These are phyloP conservation scores for Lizonia empirigonia DNA, from an alignment of 2,329 filamentous ascomycete species.

Conservation along the genomic window DNA sequence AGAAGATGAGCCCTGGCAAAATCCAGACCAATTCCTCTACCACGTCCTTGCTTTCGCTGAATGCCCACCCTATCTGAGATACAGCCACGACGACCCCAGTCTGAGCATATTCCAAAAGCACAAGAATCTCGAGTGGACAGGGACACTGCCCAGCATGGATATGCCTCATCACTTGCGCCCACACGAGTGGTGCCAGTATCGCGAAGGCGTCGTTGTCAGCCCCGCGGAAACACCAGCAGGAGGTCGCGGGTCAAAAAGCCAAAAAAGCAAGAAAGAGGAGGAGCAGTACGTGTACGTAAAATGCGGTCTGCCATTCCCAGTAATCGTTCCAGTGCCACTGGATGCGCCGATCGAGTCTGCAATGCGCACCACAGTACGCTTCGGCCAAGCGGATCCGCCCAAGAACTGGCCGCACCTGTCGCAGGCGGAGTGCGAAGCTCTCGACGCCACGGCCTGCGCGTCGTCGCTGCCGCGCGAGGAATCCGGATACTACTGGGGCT, in stretches of 20 bases:
- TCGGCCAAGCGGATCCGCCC: constrained; percentile 55
- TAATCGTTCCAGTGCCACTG: constrained; percentile 58
- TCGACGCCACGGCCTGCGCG: constrained; percentile 65
- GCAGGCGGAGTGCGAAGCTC: constrained; percentile 26
- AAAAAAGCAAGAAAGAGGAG: constrained; percentile 51
- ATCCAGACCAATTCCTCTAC: constrained; percentile 79
- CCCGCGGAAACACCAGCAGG: constrained; percentile 18
- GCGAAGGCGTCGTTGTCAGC: constrained; percentile 72
- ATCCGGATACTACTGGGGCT: constrained; percentile 87
- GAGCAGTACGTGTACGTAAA: constrained; percentile 52
- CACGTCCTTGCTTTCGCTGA: constrained; percentile 83
- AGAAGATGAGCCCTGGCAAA: constrained; percentile 62
- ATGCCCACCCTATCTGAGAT: constrained; percentile 75
- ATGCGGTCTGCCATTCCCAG: constrained; percentile 56
- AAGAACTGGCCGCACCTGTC: constrained; percentile 37
- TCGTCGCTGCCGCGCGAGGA: constrained; percentile 73
- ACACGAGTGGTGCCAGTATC: constrained; percentile 78
- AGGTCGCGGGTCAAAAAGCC: constrained; percentile 41
- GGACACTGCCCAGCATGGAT: constrained; percentile 76
- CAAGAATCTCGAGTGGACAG: constrained; percentile 75
- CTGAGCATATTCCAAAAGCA: constrained; percentile 77
- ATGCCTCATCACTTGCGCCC: constrained; percentile 82
- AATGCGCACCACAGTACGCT: constrained; percentile 74
- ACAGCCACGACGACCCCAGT: constrained; percentile 49
- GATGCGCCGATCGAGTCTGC: constrained; percentile 63